phyloP scores from a whole-genome alignment of 805 yeast genomes.

The Metschnikowia reukaufii region DNA sequence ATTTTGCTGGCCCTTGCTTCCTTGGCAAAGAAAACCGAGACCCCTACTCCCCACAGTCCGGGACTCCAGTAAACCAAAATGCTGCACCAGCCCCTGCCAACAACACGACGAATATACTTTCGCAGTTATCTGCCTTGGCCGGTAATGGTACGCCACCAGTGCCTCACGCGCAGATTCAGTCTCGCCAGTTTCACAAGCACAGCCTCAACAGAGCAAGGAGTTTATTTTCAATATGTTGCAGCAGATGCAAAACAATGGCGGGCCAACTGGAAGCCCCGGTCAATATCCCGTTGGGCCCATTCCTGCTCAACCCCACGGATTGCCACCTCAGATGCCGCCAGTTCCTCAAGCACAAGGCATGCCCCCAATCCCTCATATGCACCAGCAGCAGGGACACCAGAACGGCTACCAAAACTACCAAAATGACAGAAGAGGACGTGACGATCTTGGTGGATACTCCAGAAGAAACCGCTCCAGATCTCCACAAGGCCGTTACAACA shows the following conservation, averaged over 20 bases:
- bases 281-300: constrained; percentile 2
- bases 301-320: constrained; percentile 4
- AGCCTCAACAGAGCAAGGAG: constrained; percentile 28
- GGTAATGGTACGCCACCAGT: constrained; percentile 20
- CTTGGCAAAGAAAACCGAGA: constrained; percentile 47
- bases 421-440: constrained; percentile 32
- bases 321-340: constrained; percentile 7
- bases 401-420: constrained; percentile 13
- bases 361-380: constrained; percentile 15
- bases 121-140: constrained; percentile 44
- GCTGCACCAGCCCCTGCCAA: constrained; percentile 15
- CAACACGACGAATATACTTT: constrained; percentile 41
- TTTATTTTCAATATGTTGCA: constrained; percentile 53
- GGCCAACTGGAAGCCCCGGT: not conserved
- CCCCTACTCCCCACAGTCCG: constrained; percentile 32
- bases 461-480: constrained; percentile 58
- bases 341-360: constrained; percentile 11
- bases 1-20: constrained; percentile 70
- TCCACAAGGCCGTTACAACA: constrained; percentile 34
- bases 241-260: constrained; percentile 40
- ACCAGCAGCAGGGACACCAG: constrained; percentile 12
- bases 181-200: constrained; percentile 16
- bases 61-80: constrained; percentile 24
- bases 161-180: constrained; percentile 11
- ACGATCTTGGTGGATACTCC: constrained; percentile 35